Base-by-base conservation (phyloP, 805 yeast genomes). In the Candida sonorensis region DNA sequence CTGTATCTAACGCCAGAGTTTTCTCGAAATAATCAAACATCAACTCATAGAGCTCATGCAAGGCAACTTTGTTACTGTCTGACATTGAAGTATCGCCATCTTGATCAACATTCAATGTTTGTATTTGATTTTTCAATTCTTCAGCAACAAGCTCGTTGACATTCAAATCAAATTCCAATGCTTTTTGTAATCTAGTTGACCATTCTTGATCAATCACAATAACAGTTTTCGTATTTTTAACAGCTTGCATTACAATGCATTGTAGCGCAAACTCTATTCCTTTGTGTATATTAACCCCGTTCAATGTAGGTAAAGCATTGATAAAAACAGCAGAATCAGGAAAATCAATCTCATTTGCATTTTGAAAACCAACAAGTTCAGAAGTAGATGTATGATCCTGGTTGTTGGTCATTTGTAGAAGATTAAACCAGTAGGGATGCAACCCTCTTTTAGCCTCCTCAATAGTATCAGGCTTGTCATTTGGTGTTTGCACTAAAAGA, bases 401-500 rank as follows among this genome's bases (percentile, higher is more conserved):
- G 0, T 68, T 60, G 27, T 64, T 66, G 3, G 74, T 57, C 0
- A 80, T 62, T 31, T 61, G 68, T 25, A 55, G 58, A 4, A 79
- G 57, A 28, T 69, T 69, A 50, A 77, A 82, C 85, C 88, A 81
- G 52, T 81, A 73, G 0, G 96, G 96, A 53, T 86, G 77, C 18
- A 90, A 59, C 0, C 97, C 97, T 40, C 74, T 75, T 5, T 53
- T 55, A 0, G 95, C 81, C 51, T 86, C 96, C 46, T 86, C 94
- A 3, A 79, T 62, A 0, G 84, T 75, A 44, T 85, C 95, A 2
- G 83, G 66, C 35, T 79, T 66, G 42, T 82, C 82, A 2, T 51
- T 54, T 10, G 66, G 37, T 48, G 14, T 72, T 59, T 5, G 83
- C 55, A 10, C 95, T 28, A 79, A 52, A 13, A 87, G 54, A 48